Evolutionary conservation across 2,329 filamentous ascomycete species (phyloP).

Genomic region (Curvularia hawaiiensis): DNA sequence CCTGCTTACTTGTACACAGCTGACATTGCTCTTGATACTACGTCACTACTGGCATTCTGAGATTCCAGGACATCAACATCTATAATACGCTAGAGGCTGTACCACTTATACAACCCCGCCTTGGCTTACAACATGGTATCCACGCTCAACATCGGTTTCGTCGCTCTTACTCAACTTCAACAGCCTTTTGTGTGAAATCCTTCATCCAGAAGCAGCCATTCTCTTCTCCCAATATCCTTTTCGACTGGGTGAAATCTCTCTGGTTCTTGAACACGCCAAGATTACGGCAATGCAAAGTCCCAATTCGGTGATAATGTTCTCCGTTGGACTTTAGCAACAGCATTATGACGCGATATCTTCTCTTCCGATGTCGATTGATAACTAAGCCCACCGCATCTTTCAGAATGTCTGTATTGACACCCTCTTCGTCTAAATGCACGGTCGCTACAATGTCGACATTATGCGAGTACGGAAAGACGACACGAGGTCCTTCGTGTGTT

Average conservation of each 20-base stretch:
- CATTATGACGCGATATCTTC: neutral
- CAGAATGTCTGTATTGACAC: neutral
- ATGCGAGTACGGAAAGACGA: neutral
- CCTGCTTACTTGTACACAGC: neutral
- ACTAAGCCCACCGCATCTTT: neutral
- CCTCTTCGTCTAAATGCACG: neutral
- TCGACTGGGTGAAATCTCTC: neutral
- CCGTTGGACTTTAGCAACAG: neutral
- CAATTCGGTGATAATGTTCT: neutral
- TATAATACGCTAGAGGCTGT: neutral
- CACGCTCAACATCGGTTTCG: neutral
- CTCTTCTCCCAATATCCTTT: neutral
- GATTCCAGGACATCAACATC: neutral
- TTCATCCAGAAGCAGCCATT: neutral
- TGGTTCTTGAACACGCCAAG: neutral
- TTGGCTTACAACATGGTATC: neutral
- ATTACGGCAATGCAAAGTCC: neutral
- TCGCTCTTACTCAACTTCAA: neutral
- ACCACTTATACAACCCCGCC: neutral
- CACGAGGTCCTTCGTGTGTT: neutral
- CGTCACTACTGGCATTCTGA: neutral
- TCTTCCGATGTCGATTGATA: neutral
- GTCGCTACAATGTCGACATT: neutral
- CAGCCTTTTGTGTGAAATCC: neutral
- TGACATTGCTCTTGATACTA: conserved; percentile 2